Conservation (phyloP, 192 early-diverging fungal species). For the Spizellomyces sp. region DNA sequence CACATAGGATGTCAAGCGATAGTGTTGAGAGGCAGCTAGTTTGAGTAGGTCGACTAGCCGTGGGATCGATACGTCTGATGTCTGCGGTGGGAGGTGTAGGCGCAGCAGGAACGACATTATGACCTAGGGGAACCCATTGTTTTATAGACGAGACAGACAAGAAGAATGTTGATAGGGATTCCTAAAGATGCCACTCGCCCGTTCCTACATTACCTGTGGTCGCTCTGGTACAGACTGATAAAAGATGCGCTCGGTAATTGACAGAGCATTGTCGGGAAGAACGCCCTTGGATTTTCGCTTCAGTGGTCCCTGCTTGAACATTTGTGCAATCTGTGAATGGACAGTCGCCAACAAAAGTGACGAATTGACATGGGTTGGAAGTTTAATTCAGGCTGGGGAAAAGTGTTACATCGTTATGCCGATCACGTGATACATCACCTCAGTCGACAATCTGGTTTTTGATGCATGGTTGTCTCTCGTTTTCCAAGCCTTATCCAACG, state of each 20-base stretch:
- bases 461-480: too few relatives aligned
- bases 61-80: constrained; percentile 6
- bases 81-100: constrained; percentile 32
- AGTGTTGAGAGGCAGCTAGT: constrained; percentile 43
- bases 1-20: constrained; percentile 39
- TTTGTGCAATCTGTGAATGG: too few relatives aligned
- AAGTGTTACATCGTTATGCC: too few relatives aligned
- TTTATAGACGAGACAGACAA: too few relatives aligned
- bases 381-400: too few relatives aligned
- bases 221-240: constrained; percentile 32
- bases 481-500: too few relatives aligned
- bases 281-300: constrained; percentile 7
- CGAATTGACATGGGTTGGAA: too few relatives aligned
- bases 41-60: constrained; percentile 43
- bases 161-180: neutral
- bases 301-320: too few relatives aligned
- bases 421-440: too few relatives aligned
- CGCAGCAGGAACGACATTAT: constrained; percentile 43
- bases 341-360: too few relatives aligned
- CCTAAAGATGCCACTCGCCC: neutral
- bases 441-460: too few relatives aligned
- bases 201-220: constrained; percentile 27
- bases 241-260: constrained; percentile 51
- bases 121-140: constrained; percentile 25
- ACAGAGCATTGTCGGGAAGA: constrained; percentile 42